phyloP scores from a whole-genome alignment of 108 stramenopile genomes.

The Cylindrotheca closterium region DNA sequence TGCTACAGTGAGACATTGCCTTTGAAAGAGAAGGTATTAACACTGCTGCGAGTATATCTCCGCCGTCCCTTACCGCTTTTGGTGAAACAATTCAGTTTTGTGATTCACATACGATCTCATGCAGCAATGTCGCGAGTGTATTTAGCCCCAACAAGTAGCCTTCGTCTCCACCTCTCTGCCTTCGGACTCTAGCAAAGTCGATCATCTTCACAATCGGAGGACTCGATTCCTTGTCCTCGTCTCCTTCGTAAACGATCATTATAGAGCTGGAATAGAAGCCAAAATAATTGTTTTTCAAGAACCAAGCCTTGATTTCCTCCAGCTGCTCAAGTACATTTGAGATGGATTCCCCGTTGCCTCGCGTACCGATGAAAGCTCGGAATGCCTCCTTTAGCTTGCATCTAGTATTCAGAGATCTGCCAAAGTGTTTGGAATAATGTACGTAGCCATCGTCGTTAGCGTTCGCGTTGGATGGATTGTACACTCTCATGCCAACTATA shows the following conservation, averaged over 20 bases:
- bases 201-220: conserved; percentile 68
- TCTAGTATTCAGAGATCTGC: conserved; percentile 43
- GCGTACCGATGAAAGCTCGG: conserved; percentile 46
- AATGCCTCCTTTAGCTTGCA: conserved; percentile 54
- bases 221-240: conserved; percentile 10
- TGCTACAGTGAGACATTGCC: no score
- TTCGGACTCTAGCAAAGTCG: conserved; percentile 79
- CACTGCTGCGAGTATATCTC: no score
- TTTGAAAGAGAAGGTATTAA: no score
- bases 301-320: conserved; percentile 48
- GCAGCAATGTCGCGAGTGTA: conserved; percentile 40
- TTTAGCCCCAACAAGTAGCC: conserved; percentile 58
- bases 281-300: conserved; percentile 56
- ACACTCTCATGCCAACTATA: conserved; percentile 75
- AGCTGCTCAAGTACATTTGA: conserved; percentile 44
- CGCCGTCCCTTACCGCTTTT: no score
- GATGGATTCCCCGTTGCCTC: conserved; percentile 19
- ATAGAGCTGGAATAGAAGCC: conserved; percentile 77
- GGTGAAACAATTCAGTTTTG: no score
- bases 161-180: conserved; percentile 46
- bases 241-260: conserved; percentile 78
- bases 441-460: conserved; percentile 46
- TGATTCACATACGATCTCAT: conserved; percentile 41
- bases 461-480: conserved; percentile 45
- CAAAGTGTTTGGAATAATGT: conserved; percentile 57